These are phyloP conservation scores for Boechera stricta DNA, from an alignment of 345 rosid species.

Conservation along the genomic window DNA sequence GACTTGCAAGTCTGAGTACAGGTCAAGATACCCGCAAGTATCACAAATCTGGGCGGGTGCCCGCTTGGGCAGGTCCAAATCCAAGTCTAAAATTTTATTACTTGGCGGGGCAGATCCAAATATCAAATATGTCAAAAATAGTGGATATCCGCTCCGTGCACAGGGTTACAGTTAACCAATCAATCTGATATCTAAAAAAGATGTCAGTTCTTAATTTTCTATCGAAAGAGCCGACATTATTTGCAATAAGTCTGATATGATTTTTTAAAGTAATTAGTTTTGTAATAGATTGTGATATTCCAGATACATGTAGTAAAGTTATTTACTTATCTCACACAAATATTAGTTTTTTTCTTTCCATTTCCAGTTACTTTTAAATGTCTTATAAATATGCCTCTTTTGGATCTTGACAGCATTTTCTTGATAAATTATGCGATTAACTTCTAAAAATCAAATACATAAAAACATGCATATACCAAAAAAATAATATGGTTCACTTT, in stretches of 20 bases:
- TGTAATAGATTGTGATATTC: conserved; percentile 8
- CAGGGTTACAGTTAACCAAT: neutral
- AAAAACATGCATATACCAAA: conserved; percentile 17
- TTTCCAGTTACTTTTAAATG: neutral
- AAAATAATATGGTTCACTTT: conserved; percentile 19
- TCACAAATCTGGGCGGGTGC: too few relatives aligned
- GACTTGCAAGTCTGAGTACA: too few relatives aligned
- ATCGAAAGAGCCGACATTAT: neutral
- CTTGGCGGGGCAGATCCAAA: too few relatives aligned
- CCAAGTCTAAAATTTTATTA: too few relatives aligned
- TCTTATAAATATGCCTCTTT: neutral
- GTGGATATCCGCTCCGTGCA: too few relatives aligned
- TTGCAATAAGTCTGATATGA: conserved; percentile 1
- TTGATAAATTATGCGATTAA: neutral
- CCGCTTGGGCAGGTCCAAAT: too few relatives aligned
- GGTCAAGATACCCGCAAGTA: too few relatives aligned
- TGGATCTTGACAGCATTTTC: conserved; percentile 11
- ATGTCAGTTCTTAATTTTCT: neutral
- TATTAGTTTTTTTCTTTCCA: neutral
- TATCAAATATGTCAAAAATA: too few relatives aligned
- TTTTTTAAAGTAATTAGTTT: neutral
- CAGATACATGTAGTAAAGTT: neutral
- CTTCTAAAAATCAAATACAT: conserved; percentile 22
- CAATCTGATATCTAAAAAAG: neutral
- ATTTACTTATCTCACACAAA: neutral